These are phyloP conservation scores for Lepiota brunneoincarnata DNA, from an alignment of 768 basidiomycete species.

Conservation along the genomic window DNA sequence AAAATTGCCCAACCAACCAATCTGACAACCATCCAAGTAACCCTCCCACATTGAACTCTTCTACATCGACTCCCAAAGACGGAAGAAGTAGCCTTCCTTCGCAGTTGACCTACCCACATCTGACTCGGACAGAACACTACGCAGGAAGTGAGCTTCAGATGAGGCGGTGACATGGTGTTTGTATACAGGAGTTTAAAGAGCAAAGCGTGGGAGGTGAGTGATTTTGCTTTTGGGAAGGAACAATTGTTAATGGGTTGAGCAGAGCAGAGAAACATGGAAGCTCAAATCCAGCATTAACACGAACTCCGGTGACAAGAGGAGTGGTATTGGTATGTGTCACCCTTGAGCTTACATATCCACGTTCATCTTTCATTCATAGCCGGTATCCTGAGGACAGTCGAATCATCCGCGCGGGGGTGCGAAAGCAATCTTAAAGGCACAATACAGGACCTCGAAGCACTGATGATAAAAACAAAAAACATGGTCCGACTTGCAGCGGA, in stretches of 20 bases:
- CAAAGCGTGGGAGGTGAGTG: constrained; percentile 71
- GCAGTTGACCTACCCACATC: constrained; percentile 58
- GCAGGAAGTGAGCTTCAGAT: constrained; percentile 90
- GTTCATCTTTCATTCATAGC: constrained; percentile 39
- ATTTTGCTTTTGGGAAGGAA: neutral
- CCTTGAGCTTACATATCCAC: neutral
- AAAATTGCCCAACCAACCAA: constrained; percentile 81
- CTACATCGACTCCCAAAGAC: constrained; percentile 61
- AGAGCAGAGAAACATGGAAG: neutral
- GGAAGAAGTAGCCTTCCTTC: constrained; percentile 59
- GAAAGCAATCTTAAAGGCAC: constrained; percentile 71
- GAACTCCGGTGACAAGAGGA: neutral
- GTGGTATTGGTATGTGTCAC: constrained; percentile 14
- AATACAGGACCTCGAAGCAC: constrained; percentile 81
- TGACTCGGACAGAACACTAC: constrained; percentile 83
- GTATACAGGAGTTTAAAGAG: constrained; percentile 71
- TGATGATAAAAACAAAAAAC: constrained; percentile 89
- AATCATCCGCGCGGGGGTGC: constrained; percentile 59
- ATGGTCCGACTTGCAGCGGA: constrained; percentile 91
- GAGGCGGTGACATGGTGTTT: constrained; percentile 82
- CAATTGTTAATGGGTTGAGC: neutral
- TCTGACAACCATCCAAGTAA: constrained; percentile 67
- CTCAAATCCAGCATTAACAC: neutral
- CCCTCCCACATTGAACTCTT: constrained; percentile 86
- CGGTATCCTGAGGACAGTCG: constrained; percentile 78